Conservation (phyloP, 202 grass and related monocot species). For the Eragrostis tef region DNA sequence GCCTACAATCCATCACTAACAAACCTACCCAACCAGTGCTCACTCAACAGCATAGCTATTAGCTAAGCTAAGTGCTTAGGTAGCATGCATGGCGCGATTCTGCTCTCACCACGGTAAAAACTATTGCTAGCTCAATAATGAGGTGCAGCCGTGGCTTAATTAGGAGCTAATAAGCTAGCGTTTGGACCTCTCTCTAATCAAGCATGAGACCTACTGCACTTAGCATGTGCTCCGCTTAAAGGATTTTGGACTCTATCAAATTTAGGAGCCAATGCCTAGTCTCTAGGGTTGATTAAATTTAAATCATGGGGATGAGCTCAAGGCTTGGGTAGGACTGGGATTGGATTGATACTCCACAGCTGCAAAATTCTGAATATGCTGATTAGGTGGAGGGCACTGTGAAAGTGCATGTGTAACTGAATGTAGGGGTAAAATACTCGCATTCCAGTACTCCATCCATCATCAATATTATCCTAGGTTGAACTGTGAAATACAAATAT, state of each 20-base stretch:
- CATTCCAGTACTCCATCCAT: conserved; percentile 23
- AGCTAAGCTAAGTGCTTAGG: background rate
- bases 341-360: background rate
- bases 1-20: conserved; percentile 54
- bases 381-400: conserved; percentile 47
- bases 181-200: conserved; percentile 59
- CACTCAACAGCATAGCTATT: conserved; percentile 35
- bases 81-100: conserved; percentile 26
- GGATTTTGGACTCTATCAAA: conserved; percentile 32
- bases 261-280: conserved; percentile 37
- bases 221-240: conserved; percentile 43
- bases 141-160: conserved; percentile 38
- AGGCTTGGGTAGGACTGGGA: conserved; percentile 19
- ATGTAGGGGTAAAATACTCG: conserved; percentile 9
- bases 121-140: conserved; percentile 46
- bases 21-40: conserved; percentile 48
- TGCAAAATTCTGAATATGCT: conserved; percentile 12
- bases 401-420: conserved; percentile 43
- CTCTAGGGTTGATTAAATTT: conserved; percentile 10
- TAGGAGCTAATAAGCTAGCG: conserved; percentile 42
- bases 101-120: conserved; percentile 44
- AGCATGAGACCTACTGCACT: conserved; percentile 41
- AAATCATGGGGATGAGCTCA: conserved; percentile 14
- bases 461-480: conserved; percentile 20
- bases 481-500: conserved; percentile 30